Conservation (phyloP, 345 rosid species). For the Tarenaya hassleriana region DNA sequence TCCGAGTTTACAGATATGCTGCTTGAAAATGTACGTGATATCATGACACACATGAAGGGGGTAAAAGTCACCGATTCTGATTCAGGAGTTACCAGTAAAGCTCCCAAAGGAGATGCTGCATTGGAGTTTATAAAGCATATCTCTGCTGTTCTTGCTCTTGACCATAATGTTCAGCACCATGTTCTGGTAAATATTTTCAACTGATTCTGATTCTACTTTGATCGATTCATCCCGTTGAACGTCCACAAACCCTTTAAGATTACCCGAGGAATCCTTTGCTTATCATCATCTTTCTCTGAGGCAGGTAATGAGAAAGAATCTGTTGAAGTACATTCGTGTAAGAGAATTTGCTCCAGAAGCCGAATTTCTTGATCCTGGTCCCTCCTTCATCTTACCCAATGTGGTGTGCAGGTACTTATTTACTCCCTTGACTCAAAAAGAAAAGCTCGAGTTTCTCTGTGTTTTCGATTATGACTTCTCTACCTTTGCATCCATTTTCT, state of each 20-base stretch:
- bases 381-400: slow-evolving; percentile 66
- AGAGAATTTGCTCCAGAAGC: slow-evolving; percentile 84
- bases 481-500: slow-evolving; percentile 11
- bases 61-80: slow-evolving; percentile 33
- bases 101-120: slow-evolving; percentile 47
- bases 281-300: slow-evolving; percentile 4
- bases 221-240: no score
- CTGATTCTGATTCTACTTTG: slow-evolving; percentile 6
- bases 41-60: slow-evolving; percentile 47
- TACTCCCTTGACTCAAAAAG: slow-evolving; percentile 14
- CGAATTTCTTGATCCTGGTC: slow-evolving; percentile 56
- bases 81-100: slow-evolving; percentile 27
- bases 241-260: no score
- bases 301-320: slow-evolving; percentile 78
- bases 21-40: slow-evolving; percentile 56
- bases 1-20: slow-evolving; percentile 66
- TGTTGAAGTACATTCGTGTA: slow-evolving; percentile 63
- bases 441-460: slow-evolving; percentile 10
- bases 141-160: slow-evolving; percentile 80
- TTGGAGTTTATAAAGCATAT: slow-evolving; percentile 76
- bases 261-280: slow-evolving; percentile 8
- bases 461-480: slow-evolving; percentile 20
- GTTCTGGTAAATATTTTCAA: slow-evolving; percentile 54
- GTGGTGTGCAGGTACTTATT: slow-evolving; percentile 93
- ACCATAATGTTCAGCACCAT: slow-evolving; percentile 72